Conservation (phyloP, 768 basidiomycete genomes). For the Trametopsis cervina region DNA sequence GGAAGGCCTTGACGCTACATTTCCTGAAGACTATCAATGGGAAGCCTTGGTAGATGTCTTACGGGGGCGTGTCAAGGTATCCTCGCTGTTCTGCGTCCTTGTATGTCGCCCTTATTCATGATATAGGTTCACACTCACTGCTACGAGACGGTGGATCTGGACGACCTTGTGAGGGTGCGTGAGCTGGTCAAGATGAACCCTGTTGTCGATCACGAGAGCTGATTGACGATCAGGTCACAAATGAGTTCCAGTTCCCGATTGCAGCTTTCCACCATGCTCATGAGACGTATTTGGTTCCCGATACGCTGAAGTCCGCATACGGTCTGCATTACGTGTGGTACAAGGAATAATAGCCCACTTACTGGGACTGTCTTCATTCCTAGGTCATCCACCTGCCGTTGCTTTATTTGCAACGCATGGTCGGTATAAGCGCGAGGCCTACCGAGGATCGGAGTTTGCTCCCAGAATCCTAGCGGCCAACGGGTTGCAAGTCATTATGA, state of each 20-base stretch:
- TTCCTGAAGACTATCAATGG: constrained; percentile 71
- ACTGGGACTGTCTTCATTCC: background rate
- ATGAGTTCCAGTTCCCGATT: constrained; percentile 84
- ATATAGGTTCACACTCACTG: constrained; percentile 48
- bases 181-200: background rate
- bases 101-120: background rate
- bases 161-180: constrained; percentile 29
- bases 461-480: constrained; percentile 51
- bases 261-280: constrained; percentile 84
- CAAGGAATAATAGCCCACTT: background rate
- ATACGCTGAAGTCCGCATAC: constrained; percentile 68
- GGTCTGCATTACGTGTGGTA: constrained; percentile 3
- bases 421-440: constrained; percentile 59
- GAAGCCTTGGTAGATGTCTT: constrained; percentile 74
- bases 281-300: constrained; percentile 86
- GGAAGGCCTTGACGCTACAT: constrained; percentile 40
- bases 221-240: constrained; percentile 51
- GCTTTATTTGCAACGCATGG: constrained; percentile 80
- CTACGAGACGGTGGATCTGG: constrained; percentile 65
- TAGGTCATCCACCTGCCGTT: constrained; percentile 56
- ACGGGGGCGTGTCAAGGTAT: constrained; percentile 69
- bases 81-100: background rate
- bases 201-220: background rate
- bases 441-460: constrained; percentile 59
- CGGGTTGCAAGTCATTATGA: constrained; percentile 54